Conservation (phyloP, 2,329 filamentous ascomycete species). For the Hypoxylon sp. region DNA sequence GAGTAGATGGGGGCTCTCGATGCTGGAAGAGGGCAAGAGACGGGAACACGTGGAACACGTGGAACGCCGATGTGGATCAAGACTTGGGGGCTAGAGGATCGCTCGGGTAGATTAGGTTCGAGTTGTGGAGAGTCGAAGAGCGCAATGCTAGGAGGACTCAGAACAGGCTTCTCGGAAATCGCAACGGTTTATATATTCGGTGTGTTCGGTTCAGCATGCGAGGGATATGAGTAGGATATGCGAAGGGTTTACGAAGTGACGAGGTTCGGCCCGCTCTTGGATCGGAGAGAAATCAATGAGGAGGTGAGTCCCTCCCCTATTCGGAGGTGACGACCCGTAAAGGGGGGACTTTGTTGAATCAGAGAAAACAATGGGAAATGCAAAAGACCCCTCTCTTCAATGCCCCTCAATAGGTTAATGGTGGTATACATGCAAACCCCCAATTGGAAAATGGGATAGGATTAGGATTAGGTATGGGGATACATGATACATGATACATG, state of each 20-base stretch:
- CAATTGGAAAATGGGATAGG: background rate
- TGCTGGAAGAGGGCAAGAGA: background rate
- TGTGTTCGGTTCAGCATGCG: too few relatives aligned
- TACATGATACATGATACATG: background rate
- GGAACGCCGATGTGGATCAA: constrained; percentile 27
- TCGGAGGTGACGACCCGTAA: constrained; percentile 16
- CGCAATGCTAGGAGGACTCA: background rate
- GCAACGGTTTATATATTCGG: constrained; percentile 4
- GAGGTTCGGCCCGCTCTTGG: background rate
- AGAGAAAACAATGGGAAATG: constrained; percentile 22
- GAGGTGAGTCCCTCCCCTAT: constrained; percentile 23
- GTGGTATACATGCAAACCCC: background rate
- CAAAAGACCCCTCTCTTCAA: constrained; percentile 20
- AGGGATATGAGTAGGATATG: background rate
- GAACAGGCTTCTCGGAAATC: background rate
- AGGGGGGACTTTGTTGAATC: constrained; percentile 9
- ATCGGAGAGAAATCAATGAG: constrained; percentile 7
- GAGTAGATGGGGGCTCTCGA: background rate
- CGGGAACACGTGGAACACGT: background rate
- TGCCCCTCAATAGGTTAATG: constrained; percentile 35
- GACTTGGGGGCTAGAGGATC: constrained; percentile 7
- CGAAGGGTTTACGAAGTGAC: background rate
- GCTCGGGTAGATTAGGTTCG: constrained; percentile 6
- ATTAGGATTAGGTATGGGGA: background rate
- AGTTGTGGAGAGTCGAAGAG: constrained; percentile 2